Conservation (phyloP, 1,284 basidiomycete genomes). For the Mycena citricolor region DNA sequence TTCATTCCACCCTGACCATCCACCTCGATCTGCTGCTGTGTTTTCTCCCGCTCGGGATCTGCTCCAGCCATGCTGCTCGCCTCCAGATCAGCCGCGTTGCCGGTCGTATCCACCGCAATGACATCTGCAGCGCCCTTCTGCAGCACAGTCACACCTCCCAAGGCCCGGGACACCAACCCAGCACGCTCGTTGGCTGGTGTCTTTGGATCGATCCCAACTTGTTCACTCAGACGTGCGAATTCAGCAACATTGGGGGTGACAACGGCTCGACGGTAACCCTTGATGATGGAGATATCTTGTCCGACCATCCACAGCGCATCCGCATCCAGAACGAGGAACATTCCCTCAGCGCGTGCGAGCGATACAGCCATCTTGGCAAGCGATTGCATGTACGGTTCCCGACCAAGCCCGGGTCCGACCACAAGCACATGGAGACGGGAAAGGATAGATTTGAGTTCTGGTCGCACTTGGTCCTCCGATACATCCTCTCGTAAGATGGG, state of each 20-base stretch:
- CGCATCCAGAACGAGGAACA: conserved; percentile 93
- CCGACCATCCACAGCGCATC: conserved; percentile 84
- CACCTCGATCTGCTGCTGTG: conserved; percentile 61
- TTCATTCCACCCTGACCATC: conserved; percentile 82
- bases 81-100: conserved; percentile 42
- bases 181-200: conserved; percentile 52
- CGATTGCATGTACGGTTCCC: conserved; percentile 87
- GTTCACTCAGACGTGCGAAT: conserved; percentile 82
- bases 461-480: conserved; percentile 48
- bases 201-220: conserved; percentile 59
- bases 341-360: conserved; percentile 54
- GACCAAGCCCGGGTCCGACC: conserved; percentile 90
- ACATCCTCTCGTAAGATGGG: conserved; percentile 73
- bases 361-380: conserved; percentile 62
- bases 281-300: conserved; percentile 72
- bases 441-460: conserved; percentile 70
- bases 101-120: conserved; percentile 65
- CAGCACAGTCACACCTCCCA: conserved; percentile 90
- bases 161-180: conserved; percentile 61
- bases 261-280: conserved; percentile 79
- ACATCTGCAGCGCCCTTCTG: conserved; percentile 84
- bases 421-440: conserved; percentile 89
- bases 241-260: conserved; percentile 96
- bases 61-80: conserved; percentile 40
- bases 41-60: conserved; percentile 41